Evolutionary conservation across 1,284 basidiomycete genomes (phyloP).

Genomic region (Blastosporella zonata): DNA sequence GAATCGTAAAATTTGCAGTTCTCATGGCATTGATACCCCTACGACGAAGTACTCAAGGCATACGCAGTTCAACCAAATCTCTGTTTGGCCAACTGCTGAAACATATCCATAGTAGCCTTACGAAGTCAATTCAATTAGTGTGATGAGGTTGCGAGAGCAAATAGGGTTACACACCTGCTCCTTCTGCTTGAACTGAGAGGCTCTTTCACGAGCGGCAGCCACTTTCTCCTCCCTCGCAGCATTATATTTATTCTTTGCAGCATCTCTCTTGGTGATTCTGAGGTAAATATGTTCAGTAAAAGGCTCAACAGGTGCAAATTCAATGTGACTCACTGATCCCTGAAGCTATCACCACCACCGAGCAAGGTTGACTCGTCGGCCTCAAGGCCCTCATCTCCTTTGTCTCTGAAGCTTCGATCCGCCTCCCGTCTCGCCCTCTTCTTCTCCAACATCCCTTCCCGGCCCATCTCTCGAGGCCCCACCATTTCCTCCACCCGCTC

Average conservation of each 20-base stretch:
- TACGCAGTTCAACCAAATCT: constrained; percentile 53
- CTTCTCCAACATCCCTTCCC: constrained; percentile 75
- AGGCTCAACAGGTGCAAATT: neutral
- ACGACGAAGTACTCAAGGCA: neutral
- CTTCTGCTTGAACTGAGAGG: constrained; percentile 57
- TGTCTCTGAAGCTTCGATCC: constrained; percentile 63
- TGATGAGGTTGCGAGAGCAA: neutral
- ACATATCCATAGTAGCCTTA: constrained; percentile 79
- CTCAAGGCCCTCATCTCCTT: constrained; percentile 70
- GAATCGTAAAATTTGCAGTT: neutral
- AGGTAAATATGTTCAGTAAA: neutral
- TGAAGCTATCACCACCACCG: constrained; percentile 73
- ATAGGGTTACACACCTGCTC: constrained; percentile 45
- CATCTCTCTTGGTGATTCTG: constrained; percentile 69
- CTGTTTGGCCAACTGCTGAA: constrained; percentile 71
- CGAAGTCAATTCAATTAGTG: neutral
- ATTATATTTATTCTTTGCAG: constrained; percentile 53
- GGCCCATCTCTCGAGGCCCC: constrained; percentile 68
- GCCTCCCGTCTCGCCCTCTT: constrained; percentile 63
- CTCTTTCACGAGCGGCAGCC: constrained; percentile 49
- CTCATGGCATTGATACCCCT: neutral
- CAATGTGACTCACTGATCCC: constrained; percentile 52
- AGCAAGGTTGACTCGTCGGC: constrained; percentile 65
- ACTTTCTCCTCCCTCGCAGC: constrained; percentile 45
- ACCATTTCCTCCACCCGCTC: constrained; percentile 70